Base-by-base conservation (phyloP, 1,139 yeast genomes). In the Pichia sp. region DNA sequence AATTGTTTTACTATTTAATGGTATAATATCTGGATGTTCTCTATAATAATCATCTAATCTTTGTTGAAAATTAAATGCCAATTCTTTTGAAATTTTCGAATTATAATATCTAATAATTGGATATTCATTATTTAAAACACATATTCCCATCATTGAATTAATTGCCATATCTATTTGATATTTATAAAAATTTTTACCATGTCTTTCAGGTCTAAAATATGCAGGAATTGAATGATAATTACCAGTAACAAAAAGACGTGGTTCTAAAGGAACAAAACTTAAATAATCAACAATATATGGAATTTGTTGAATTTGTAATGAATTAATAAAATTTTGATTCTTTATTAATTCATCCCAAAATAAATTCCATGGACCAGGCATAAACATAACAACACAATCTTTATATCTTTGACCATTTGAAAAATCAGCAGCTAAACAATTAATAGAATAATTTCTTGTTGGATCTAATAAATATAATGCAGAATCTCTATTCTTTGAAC, bases 101-200 rank as follows among this genome's bases (percentile, higher is more conserved):
- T 95, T 87, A 60, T 78, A 80, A 64, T 79, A 87, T 51, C 98
- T 71, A 30, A 92, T 78, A 39, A 84, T 75, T 2, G 98, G 98
- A 57, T 84, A 86, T 59, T 90, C 97, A 12, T 95, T 95, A 2
- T 94, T 78, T 9, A 85, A 61, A 4, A 85, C 77, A 70, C 95
- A 84, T 30, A 86, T 58, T 52, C 82, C 79, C 31, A 87, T 79
- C 56, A 92, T 67, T 39, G 81, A 68, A 40, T 68, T 64, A 1
- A 94, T 89, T 0, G 86, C 79, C 45, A 67, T 65, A 29, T 71
- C 67, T 25, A 87, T 70, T 47, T 82, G 83, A 26, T 71, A 69
- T 30, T 74, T 68, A 30, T 86, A 81, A 45, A 82, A 65, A 46
- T 80, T 82, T 30, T 69, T 63, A 58, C 95, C 87, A 46, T 76